Base-by-base conservation (phyloP, 2,329 filamentous ascomycete genomes). In the Pseudogymnoascus pannorum region DNA sequence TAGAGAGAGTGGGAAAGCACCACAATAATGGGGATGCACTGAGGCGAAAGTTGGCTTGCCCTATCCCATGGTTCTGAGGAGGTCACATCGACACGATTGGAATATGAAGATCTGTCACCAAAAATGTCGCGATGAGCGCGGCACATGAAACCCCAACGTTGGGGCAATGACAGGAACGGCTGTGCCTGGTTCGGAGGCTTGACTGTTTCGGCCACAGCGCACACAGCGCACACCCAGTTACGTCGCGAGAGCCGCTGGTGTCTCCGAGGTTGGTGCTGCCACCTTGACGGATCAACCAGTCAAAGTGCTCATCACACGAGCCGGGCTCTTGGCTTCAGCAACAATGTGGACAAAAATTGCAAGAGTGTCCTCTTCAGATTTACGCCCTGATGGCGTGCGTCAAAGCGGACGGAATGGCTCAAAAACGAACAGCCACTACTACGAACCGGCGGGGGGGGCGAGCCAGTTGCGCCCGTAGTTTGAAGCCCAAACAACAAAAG, bases 111-210 rank as follows among this genome's bases (percentile, higher is more conserved):
- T 54, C 48, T 18, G 48, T 31, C n/a, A 54, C 48, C 38, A 22
- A 54, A 54, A 54, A 54, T 26, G 26, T 54, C 48, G 48, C 48
- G 48, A 54, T 54, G 48, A 18, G 48, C 48, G 48, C 26, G 48
- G 48, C 48, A 54, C 48, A 54, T 54, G 48, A 54, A 54, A 54
- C 48, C 48, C 48, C 1, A 54, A 54, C 48, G 48, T 54, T 31
- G 26, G 26, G 18, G 26, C 24, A 7, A 26, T 31, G 24, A 8
- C n/a, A 24, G 26, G 48, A 54, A 54, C 48, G 48, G 48, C n/a
- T 54, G 48, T 54, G 26, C 26, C 48, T 54, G 48, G 48, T 31
- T 54, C 48, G 48, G 26, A 54, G 26, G 48, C 48, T 54, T 54
- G 48, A 54, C 48, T 54, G 48, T 54, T 54, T 54, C 48, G 48